These are phyloP conservation scores for Sisymbrium altissimum DNA, from an alignment of 345 rosid species.

Conservation along the genomic window DNA sequence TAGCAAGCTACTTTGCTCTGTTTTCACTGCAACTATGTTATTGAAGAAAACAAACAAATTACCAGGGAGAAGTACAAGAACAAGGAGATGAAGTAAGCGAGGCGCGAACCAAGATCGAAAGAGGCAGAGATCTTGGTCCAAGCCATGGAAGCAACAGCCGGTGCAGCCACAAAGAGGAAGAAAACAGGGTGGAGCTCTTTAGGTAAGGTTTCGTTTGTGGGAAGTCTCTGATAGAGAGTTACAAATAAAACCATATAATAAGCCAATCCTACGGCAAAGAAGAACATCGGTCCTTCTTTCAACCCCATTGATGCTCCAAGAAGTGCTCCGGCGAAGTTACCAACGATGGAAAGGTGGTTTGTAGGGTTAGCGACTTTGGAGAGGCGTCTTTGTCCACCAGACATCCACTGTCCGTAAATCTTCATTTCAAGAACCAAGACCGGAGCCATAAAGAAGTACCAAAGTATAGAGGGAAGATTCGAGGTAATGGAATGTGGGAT, in stretches of 20 bases:
- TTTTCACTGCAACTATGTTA: not conserved
- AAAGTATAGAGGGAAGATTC: slow-evolving; percentile 44
- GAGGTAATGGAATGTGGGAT: slow-evolving; percentile 52
- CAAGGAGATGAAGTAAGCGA: slow-evolving; percentile 82
- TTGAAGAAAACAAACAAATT: not conserved
- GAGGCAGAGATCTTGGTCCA: slow-evolving; percentile 78
- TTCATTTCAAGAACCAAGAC: slow-evolving; percentile 69
- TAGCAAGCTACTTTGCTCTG: not conserved
- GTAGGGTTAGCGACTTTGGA: slow-evolving; percentile 95
- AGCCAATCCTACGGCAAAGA: slow-evolving; percentile 82
- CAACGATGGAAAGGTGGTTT: slow-evolving; percentile 75
- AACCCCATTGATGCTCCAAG: slow-evolving; percentile 90
- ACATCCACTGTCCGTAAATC: slow-evolving; percentile 98
- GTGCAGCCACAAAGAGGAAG: slow-evolving; percentile 88
- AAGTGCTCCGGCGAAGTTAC: slow-evolving; percentile 88
- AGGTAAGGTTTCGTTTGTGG: slow-evolving; percentile 79
- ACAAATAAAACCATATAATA: slow-evolving; percentile 83
- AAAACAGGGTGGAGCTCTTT: slow-evolving; percentile 97
- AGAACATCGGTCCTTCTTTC: slow-evolving; percentile 87
- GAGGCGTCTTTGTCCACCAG: slow-evolving; percentile 82
- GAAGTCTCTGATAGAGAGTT: slow-evolving; percentile 90
- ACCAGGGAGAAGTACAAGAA: slow-evolving; percentile 87
- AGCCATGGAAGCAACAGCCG: slow-evolving; percentile 86
- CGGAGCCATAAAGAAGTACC: slow-evolving; percentile 88
- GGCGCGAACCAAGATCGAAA: slow-evolving; percentile 67